These are phyloP conservation scores for Oxyria digyna DNA, from an alignment of 148 eudicot genomes.

Conservation along the genomic window DNA sequence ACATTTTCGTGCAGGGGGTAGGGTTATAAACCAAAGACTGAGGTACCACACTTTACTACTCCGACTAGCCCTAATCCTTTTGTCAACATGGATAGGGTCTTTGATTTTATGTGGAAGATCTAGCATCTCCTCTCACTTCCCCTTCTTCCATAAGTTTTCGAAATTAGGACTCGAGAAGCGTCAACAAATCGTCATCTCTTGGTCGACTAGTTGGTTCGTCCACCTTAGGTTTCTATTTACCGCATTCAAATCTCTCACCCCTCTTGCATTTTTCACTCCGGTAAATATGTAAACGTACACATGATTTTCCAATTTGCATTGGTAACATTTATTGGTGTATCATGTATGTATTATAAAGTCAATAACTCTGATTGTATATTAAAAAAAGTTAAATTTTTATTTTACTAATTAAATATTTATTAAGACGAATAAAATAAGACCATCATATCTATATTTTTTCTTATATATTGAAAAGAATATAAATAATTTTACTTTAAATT, in stretches of 20 bases:
- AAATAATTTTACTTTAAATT: too few species aligned
- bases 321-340: too few species aligned
- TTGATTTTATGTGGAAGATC: constrained; percentile 27
- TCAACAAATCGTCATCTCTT: constrained; percentile 20
- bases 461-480: too few species aligned
- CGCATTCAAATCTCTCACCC: constrained; percentile 26
- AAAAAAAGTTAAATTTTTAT: too few species aligned
- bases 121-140: constrained; percentile 22
- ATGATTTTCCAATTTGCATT: too few species aligned
- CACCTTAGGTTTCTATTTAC: constrained; percentile 15
- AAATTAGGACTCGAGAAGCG: constrained; percentile 19
- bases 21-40: constrained; percentile 16
- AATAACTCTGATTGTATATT: too few species aligned
- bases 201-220: too few species aligned
- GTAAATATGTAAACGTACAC: too few species aligned
- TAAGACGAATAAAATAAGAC: too few species aligned
- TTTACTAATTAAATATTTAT: too few species aligned
- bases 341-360: too few species aligned
- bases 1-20: constrained; percentile 34
- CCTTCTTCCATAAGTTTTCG: constrained; percentile 31
- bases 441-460: too few species aligned
- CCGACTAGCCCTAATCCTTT: constrained; percentile 12
- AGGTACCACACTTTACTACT: constrained; percentile 23
- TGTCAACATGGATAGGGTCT: constrained; percentile 49
- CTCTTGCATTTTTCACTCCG: constrained; percentile 42